Evolutionary conservation across 2,329 filamentous ascomycete genomes (phyloP).

Genomic region (Phaeosphaeria sp.): DNA sequence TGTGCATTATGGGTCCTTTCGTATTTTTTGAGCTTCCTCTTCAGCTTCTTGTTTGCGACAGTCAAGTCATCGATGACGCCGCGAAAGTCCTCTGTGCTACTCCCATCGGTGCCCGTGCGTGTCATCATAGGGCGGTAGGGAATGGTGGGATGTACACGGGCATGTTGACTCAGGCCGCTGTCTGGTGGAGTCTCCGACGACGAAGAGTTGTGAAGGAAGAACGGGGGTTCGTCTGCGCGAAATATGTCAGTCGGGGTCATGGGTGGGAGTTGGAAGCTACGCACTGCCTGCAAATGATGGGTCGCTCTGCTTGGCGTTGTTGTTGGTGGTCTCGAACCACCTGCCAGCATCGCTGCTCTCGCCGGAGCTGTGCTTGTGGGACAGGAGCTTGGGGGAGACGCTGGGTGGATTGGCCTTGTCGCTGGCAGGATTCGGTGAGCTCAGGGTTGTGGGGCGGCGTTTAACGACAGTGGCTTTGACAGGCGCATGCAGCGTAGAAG

Average conservation of each 20-base stretch:
- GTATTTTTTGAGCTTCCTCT: conserved; percentile 73
- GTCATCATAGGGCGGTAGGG: conserved; percentile 48
- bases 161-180: conserved; percentile 22
- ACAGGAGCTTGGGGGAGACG: conserved; percentile 38
- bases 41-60: conserved; percentile 80
- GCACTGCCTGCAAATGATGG: conserved; percentile 52
- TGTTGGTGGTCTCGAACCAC: conserved; percentile 61
- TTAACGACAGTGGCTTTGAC: conserved; percentile 2
- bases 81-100: conserved; percentile 75
- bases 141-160: conserved; percentile 21
- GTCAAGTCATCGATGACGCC: conserved; percentile 89
- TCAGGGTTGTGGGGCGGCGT: conserved; percentile 18
- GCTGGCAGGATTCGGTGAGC: conserved; percentile 38
- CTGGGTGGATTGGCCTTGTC: conserved; percentile 50
- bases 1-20: conserved; percentile 71
- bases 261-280: conserved; percentile 8
- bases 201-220: conserved; percentile 55
- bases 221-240: conserved; percentile 50
- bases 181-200: conserved; percentile 53
- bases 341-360: conserved; percentile 60
- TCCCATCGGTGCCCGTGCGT: conserved; percentile 54
- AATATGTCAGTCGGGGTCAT: conserved; percentile 5
- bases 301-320: conserved; percentile 50
- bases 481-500: conserved; percentile 16
- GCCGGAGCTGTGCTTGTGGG: conserved; percentile 53